A percentile compares a stretch with the other conserved stretches of the same genome.
Conservation (phyloP, 176 grass and related monocot species). For the Avena eriantha region DNA sequence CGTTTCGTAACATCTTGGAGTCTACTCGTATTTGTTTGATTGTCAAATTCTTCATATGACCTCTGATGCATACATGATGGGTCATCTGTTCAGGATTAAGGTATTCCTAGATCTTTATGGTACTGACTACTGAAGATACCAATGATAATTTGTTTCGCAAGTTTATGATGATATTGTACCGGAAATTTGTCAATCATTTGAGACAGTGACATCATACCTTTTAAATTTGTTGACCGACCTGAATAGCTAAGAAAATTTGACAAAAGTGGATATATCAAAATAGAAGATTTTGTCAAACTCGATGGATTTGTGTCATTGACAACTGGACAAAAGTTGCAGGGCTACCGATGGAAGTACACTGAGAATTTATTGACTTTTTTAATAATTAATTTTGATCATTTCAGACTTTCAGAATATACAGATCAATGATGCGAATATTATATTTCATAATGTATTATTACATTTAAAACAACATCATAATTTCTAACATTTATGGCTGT, state of each 20-base stretch:
- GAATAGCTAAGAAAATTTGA: conserved; percentile 37
- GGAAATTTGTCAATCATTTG: neutral
- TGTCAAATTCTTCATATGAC: neutral
- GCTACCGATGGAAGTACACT: too few relatives aligned
- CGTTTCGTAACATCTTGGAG: neutral
- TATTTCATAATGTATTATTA: neutral
- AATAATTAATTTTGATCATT: neutral
- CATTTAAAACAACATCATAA: neutral
- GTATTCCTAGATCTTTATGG: too few relatives aligned
- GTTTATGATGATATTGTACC: neutral
- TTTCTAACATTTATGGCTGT: neutral
- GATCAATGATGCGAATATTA: neutral
- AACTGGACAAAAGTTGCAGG: neutral
- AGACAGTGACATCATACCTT: neutral
- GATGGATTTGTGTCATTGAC: conserved; percentile 14
- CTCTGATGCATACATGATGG: too few relatives aligned
- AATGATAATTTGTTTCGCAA: too few relatives aligned
- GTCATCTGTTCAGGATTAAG: too few relatives aligned
- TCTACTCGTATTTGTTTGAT: neutral
- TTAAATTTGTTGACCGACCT: conserved; percentile 4
- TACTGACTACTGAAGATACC: too few relatives aligned
- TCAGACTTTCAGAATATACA: neutral
- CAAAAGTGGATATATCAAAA: conserved; percentile 31
- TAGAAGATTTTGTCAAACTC: conserved; percentile 6
- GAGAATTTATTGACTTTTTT: neutral